Conservation (phyloP, 257 asterid genomes). For the Cruciata laevipes region DNA sequence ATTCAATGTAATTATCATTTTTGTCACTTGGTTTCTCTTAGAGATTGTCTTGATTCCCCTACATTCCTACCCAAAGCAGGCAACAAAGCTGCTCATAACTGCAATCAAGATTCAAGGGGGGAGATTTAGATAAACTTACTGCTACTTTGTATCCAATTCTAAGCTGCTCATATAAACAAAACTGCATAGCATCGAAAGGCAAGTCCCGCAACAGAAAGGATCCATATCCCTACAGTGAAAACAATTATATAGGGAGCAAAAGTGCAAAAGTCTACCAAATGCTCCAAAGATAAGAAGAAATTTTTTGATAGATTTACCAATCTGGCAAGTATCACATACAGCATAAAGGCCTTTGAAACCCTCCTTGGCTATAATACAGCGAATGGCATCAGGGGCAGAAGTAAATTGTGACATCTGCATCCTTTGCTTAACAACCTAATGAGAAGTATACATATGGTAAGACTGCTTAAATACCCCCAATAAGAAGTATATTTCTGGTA, state of each 20-base stretch:
- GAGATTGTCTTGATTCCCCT: background rate
- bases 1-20: background rate
- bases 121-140: slow-evolving; percentile 30
- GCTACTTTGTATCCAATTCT: slow-evolving; percentile 57
- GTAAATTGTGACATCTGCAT: slow-evolving; percentile 62
- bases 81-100: background rate
- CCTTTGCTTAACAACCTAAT: slow-evolving; percentile 67
- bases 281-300: background rate
- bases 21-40: background rate
- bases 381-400: slow-evolving; percentile 57
- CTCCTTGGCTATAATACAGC: slow-evolving; percentile 52
- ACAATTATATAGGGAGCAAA: background rate
- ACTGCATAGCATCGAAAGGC: slow-evolving; percentile 72
- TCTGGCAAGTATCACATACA: slow-evolving; percentile 27
- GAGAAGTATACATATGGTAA: slow-evolving; percentile 12
- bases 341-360: slow-evolving; percentile 64
- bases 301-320: background rate
- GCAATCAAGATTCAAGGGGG: background rate
- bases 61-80: background rate
- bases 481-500: slow-evolving; percentile 14
- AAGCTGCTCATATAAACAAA: slow-evolving; percentile 66
- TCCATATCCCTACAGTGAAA: slow-evolving; percentile 47
- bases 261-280: slow-evolving; percentile 1
- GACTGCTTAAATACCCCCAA: slow-evolving; percentile 59
- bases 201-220: slow-evolving; percentile 66